Base-by-base conservation (phyloP, 495 filamentous ascomycete genomes). In the Apodospora peruviana region DNA sequence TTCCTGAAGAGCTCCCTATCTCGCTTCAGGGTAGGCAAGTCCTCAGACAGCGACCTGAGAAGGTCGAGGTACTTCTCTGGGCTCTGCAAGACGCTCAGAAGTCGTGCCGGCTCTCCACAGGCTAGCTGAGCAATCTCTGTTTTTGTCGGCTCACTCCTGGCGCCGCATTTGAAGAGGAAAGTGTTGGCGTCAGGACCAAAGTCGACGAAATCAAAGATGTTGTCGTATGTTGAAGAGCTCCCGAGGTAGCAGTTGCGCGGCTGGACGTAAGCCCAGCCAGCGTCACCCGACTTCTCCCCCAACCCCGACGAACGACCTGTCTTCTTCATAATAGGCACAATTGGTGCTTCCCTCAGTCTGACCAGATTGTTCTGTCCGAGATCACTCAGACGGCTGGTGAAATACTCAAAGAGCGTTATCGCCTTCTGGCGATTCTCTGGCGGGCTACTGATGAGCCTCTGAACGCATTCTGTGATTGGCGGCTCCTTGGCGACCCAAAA, bases 181-280 rank as follows among this genome's bases (percentile, higher is more conserved):
- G 84, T 70, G 56, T 97, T 96, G 3, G 89, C 91, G 58, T 91
- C 81, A 43, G 76, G 64, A 3, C 90, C 90, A 67, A 96, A 96
- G 62, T 96, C 86, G 3, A 97, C 89, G 67, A 95, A 99, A 62
- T 96, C 90, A 53, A 97, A 95, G 16, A 99, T 90, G 22, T 93
- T 88, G 32, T 78, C 83, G 56, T 91, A 97, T 11, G 78, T 79
- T 18, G 82, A 71, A 48, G 84, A 84, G 20, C 76, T 79, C 19
- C 87, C 84, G 5, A 98, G 74, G 66, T 93, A 96, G 58, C 85
- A 90, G 25, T 79, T 66, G 21, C 68, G 74, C 2, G 91, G 91
- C 22, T 77, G 72, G 27, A 89, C 52, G 27, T 64, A 59, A 27
- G 63, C 47, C n/a, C 71, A 7, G 10, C 60, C 50, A 29, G 62